These are phyloP conservation scores for Apocynum venetum DNA, from an alignment of 257 asterid species.

Conservation along the genomic window DNA sequence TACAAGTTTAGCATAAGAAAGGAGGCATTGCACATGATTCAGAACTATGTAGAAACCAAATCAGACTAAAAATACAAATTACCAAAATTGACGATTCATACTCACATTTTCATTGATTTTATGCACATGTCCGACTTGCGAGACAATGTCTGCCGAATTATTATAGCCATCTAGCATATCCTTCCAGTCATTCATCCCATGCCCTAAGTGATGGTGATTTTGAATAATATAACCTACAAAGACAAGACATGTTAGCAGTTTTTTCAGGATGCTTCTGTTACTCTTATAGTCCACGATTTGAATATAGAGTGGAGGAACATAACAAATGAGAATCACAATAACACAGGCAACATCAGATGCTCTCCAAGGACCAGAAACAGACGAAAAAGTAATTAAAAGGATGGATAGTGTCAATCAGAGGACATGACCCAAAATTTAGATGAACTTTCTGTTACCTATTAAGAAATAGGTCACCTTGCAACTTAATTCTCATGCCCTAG, in stretches of 20 bases:
- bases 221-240: conserved; percentile 44
- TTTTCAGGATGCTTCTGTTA: conserved; percentile 11
- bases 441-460: background rate
- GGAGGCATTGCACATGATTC: background rate
- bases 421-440: background rate
- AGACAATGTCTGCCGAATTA: conserved; percentile 32
- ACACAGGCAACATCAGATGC: background rate
- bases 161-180: conserved; percentile 45
- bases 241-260: conserved; percentile 26
- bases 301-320: background rate
- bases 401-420: background rate
- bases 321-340: conserved; percentile 1
- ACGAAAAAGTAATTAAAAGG: background rate
- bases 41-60: background rate
- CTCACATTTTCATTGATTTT: conserved; percentile 35
- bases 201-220: conserved; percentile 31
- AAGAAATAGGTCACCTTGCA: background rate
- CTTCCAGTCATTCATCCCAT: conserved; percentile 54
- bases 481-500: background rate
- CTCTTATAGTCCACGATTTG: background rate
- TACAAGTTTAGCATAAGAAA: conserved; percentile 1
- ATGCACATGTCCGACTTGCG: conserved; percentile 28
- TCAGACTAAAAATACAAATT: background rate
- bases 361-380: background rate
- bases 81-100: conserved; percentile 2